phyloP scores from a whole-genome alignment of 345 rosid species.

The Salix arbutifolia region DNA sequence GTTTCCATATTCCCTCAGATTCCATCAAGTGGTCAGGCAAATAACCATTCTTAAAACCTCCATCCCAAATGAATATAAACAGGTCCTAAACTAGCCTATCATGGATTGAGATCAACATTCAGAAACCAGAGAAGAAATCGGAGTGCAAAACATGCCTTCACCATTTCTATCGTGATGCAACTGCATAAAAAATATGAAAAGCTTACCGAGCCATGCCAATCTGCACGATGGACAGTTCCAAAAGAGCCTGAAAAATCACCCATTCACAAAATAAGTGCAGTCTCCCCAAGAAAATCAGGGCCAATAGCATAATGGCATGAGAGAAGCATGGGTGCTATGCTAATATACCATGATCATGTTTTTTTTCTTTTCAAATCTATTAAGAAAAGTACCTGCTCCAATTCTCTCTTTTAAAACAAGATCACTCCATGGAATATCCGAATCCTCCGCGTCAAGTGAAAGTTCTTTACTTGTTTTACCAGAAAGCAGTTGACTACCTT shows the following conservation, averaged over 20 bases:
- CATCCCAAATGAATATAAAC: neutral
- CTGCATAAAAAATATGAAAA: neutral
- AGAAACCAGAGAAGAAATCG: neutral
- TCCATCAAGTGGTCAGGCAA: neutral
- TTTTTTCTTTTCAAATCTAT: neutral
- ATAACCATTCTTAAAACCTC: neutral
- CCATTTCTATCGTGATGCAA: neutral
- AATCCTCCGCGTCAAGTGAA: conserved; percentile 74
- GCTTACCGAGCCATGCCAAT: conserved; percentile 99
- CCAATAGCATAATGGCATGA: neutral
- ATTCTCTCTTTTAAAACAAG: conserved; percentile 84
- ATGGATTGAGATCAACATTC: neutral
- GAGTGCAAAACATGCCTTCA: neutral
- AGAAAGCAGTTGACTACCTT: conserved; percentile 36
- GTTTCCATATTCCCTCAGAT: neutral
- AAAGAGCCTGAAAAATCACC: conserved; percentile 80
- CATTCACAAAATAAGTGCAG: conserved; percentile 20
- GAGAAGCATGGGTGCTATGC: neutral
- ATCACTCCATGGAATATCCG: conserved; percentile 89
- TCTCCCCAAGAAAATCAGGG: conserved; percentile 1
- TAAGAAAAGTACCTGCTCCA: conserved; percentile 78
- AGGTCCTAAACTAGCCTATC: neutral
- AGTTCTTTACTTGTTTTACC: conserved; percentile 47
- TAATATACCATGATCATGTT: neutral
- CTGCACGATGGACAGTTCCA: conserved; percentile 99